Percentiles rank a stretch among this genome's conserved stretches.
Evolutionary conservation across 108 stramenopile genomes (phyloP).

Genomic region (Cylindrotheca fusiformis): DNA sequence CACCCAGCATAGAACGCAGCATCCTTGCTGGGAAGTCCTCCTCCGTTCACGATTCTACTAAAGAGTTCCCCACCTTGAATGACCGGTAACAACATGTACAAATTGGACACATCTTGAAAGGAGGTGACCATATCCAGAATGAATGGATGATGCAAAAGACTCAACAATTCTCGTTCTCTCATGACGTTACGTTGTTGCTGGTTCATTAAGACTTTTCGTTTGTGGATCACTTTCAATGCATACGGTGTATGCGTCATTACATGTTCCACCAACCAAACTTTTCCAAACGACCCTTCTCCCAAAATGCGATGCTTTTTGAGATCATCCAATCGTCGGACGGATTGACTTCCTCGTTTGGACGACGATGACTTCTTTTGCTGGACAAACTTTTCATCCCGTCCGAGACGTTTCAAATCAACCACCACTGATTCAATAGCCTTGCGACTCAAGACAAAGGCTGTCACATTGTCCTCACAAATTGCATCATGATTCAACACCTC

Average conservation of each 20-base stretch:
- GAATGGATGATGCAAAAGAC: constrained; percentile 58
- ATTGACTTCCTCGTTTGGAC: constrained; percentile 25
- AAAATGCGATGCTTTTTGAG: constrained; percentile 60
- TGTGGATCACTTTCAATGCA: constrained; percentile 32
- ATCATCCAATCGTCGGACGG: constrained; percentile 33
- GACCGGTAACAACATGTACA: constrained; percentile 63
- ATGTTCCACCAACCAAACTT: constrained; percentile 63
- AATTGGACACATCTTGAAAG: constrained; percentile 50
- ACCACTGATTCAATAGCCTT: constrained; percentile 56
- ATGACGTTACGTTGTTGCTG: constrained; percentile 59
- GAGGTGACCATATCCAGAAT: constrained; percentile 43
- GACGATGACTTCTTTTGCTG: not conserved
- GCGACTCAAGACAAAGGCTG: constrained; percentile 53
- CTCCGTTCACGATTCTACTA: constrained; percentile 23
- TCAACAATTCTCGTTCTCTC: constrained; percentile 51
- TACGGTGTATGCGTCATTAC: constrained; percentile 28
- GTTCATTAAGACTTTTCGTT: constrained; percentile 9
- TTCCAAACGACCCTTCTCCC: constrained; percentile 78
- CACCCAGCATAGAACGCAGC: constrained; percentile 25
- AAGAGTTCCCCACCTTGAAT: constrained; percentile 70
- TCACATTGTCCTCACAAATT: constrained; percentile 44
- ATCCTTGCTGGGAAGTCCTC: constrained; percentile 17
- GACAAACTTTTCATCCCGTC: constrained; percentile 29
- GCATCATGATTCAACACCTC: constrained; percentile 32
- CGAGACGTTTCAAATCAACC: constrained; percentile 47